Base-by-base conservation (phyloP, 352 stramenopile species). In the Phytophthora brassicae region DNA sequence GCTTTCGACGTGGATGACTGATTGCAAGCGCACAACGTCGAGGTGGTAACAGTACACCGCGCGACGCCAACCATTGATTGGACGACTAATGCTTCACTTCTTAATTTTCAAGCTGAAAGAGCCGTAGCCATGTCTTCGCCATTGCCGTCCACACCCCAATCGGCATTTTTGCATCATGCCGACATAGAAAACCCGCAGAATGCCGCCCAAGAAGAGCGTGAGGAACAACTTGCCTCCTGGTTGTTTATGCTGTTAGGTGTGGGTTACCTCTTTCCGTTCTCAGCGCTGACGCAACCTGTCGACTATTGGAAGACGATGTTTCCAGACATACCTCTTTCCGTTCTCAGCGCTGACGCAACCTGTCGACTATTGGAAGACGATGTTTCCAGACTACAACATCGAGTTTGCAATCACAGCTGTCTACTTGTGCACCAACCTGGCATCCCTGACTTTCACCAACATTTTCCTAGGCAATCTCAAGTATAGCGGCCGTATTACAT, bases 281-380 rank as follows among this genome's bases (percentile, higher is more conserved):
- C 85, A 44, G 85, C 85, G 35, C 78, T 94, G 53, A 92, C 85
- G 22, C 85, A 94, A 59, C 82, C 85, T n/a, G 82, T 91, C 50
- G 85, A 94, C 77, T 94, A 94, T 59, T 94, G 85, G 85, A 84
- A 87, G 53, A 75, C 84, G 71, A 70, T 92, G 4, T n/a, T n/a
- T n/a, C n/a, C n/a, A n/a, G n/a, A n/a, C n/a, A n/a, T 94, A 90
- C 70, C 64, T 94, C 29, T 94, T 94, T 59, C 85, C 85, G 19
- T 94, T 94, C 66, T 94, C 85, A 44, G 85, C 85, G 35, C 78
- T 94, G 53, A 92, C 85, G 22, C 85, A 94, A 59, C 82, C 85
- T n/a, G 82, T 91, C 50, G 85, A 94, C 77, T 94, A 94, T 59
- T 94, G 85, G 85, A 84, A 87, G 53, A 75, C 84, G 71, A 70